Base-by-base conservation (phyloP, 2,329 filamentous ascomycete species). In the Aspergillus felis region DNA sequence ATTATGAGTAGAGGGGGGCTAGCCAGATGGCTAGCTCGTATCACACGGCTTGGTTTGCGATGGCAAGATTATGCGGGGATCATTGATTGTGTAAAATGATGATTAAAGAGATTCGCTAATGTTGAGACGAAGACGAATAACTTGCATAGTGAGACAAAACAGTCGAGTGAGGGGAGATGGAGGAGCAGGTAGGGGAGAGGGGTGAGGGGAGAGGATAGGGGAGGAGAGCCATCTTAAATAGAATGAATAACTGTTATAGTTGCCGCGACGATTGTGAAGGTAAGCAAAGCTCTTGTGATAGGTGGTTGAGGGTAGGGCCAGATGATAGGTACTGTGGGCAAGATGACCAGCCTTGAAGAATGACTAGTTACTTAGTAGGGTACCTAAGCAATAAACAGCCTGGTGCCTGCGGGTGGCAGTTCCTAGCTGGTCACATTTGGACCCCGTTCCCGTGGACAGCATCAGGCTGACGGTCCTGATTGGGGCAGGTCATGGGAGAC, bases 1-100 rank as follows among this genome's bases (percentile, higher is more conserved):
- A 70, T 69, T 38, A 38, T 3, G 10, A 3, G 5, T 25, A 14
- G 44, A n/a, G 20, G 24, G 17, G 22, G 6, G 12, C 20, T 27
- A 44, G 50, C 44, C 27, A 32, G 41, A 0, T 35, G 22, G 24
- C 51, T 24, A 42, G 44, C 55, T 50, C 50, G 38, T 25, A 57
- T 48, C n/a, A 24, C 22, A 3, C 41, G n/a, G n/a, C 7, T 1
- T 2, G 12, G 24, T 22, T 24, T 47, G 6, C 20, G 44, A 25
- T 17, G 44, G 44, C 22, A 47, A 17, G 44, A n/a, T 47, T 46
- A n/a, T 5, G 20, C 17, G 1, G 20, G 20, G 41, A 44, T 44
- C 41, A 44, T 22, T 9, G 41, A 44, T 22, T 42, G 41, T 42
- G 41, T 22, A 4, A 42, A 17, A 42, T 22, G 41, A 22, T 42